These are phyloP conservation scores for Colletotrichum navitas DNA, from an alignment of 2,329 filamentous ascomycete species.

Conservation along the genomic window DNA sequence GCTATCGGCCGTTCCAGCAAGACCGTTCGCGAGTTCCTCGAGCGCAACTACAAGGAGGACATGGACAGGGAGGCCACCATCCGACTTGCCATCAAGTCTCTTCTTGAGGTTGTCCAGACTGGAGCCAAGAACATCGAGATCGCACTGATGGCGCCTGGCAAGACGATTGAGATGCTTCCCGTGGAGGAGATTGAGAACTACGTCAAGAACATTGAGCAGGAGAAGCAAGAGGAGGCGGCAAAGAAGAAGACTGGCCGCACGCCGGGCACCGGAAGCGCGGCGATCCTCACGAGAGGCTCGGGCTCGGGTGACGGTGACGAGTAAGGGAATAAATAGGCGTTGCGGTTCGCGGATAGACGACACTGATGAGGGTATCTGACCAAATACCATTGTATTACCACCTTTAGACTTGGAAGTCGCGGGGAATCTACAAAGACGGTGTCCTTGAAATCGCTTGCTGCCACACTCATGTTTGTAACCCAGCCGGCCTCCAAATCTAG, in stretches of 20 bases:
- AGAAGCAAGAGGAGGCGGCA: conserved; percentile 98
- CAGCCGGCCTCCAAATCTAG: conserved; percentile 56
- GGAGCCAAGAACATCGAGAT: conserved; percentile 99
- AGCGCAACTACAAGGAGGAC: conserved; percentile 98
- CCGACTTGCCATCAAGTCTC: conserved; percentile 96
- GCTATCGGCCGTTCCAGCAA: conserved; percentile 98
- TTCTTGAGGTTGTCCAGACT: conserved; percentile 97
- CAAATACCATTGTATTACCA: conserved; percentile 55
- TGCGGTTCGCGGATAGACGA: conserved; percentile 40
- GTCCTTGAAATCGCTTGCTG: conserved; percentile 40
- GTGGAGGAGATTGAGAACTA: conserved; percentile 97
- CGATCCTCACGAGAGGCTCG: conserved; percentile 77
- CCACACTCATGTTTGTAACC: conserved; percentile 22
- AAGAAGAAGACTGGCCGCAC: conserved; percentile 92
- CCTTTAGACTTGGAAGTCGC: conserved; percentile 48
- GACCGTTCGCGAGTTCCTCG: conserved; percentile 97
- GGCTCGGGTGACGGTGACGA: conserved; percentile 54
- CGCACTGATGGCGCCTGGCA: conserved; percentile 94
- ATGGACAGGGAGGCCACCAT: conserved; percentile 98
- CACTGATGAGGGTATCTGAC: conserved; percentile 41
- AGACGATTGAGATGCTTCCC: conserved; percentile 91
- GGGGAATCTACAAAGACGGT: conserved; percentile 40
- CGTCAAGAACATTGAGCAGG: conserved; percentile 98
- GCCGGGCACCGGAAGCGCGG: conserved; percentile 76
- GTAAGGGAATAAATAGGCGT: conserved; percentile 41